Conservation (phyloP, 1,139 yeast genomes). For the Pichia sp. region DNA sequence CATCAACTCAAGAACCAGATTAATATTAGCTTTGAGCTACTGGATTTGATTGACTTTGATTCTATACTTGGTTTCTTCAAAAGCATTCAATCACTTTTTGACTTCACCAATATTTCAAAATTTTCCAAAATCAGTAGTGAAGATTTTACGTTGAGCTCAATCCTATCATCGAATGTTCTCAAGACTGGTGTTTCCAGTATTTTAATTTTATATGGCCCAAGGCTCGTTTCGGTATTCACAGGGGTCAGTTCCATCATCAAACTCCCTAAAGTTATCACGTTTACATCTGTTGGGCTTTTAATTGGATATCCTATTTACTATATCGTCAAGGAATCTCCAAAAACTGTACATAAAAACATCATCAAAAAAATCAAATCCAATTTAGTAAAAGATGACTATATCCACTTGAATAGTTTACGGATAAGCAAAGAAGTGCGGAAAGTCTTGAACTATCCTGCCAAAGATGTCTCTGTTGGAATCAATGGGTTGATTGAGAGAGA, state of each 20-base stretch:
- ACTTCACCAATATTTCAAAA: constrained; percentile 5
- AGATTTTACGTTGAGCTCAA: constrained; percentile 9
- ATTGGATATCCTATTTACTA: constrained; percentile 54
- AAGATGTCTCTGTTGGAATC: constrained; percentile 76
- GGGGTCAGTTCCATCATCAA: constrained; percentile 27
- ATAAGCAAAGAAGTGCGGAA: constrained; percentile 78
- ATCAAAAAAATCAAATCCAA: constrained; percentile 66
- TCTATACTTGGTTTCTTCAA: constrained; percentile 26
- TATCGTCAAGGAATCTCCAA: constrained; percentile 74
- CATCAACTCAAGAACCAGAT: constrained; percentile 51
- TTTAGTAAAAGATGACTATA: constrained; percentile 65
- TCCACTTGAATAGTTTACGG: constrained; percentile 71
- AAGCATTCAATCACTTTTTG: constrained; percentile 11
- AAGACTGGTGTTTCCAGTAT: constrained; percentile 28
- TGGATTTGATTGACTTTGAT: constrained; percentile 63
- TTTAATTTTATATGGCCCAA: constrained; percentile 27
- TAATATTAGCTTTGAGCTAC: constrained; percentile 52
- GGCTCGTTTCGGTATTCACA: constrained; percentile 25
- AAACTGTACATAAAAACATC: constrained; percentile 81
- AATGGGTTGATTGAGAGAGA: constrained; percentile 66
- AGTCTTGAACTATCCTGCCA: constrained; percentile 75
- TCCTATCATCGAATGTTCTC: constrained; percentile 21
- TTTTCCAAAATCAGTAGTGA: constrained; percentile 8
- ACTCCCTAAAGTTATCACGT: constrained; percentile 32
- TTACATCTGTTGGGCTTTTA: constrained; percentile 51